These are phyloP conservation scores for Tremella yokohamensis DNA, from an alignment of 768 basidiomycete genomes.

Conservation along the genomic window DNA sequence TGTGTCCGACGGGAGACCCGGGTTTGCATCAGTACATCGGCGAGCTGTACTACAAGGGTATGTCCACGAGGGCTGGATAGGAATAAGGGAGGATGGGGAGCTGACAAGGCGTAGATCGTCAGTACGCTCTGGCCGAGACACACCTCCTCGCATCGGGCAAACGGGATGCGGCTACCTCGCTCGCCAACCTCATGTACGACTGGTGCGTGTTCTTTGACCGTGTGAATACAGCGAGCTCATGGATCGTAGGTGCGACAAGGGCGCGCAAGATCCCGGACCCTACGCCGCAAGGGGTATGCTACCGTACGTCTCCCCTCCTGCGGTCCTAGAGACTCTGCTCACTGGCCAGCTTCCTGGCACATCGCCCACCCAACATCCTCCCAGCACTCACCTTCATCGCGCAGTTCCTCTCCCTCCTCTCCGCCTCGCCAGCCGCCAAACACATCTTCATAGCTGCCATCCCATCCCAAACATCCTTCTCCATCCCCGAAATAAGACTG, in stretches of 20 bases:
- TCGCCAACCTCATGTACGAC: conserved; percentile 80
- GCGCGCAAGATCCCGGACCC: conserved; percentile 60
- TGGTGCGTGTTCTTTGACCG: conserved; percentile 57
- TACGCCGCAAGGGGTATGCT: conserved; percentile 83
- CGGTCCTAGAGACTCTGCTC: conserved; percentile 4
- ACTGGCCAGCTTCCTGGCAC: conserved; percentile 55
- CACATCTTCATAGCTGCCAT: conserved; percentile 28
- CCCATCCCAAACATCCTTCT: conserved; percentile 16
- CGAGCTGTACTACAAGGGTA: conserved; percentile 59
- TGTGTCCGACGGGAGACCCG: conserved; percentile 78
- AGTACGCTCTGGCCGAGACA: conserved; percentile 69
- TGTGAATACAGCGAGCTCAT: no score
- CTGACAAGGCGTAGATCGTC: conserved; percentile 60
- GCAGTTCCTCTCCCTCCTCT: conserved; percentile 65
- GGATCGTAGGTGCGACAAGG: conserved; percentile 44
- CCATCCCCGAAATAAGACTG: conserved; percentile 60
- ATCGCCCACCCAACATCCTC: conserved; percentile 83
- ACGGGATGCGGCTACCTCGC: conserved; percentile 77
- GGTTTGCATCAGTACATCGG: conserved; percentile 85
- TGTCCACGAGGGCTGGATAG: no score
- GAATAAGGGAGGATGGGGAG: background rate
- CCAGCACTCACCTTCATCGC: conserved; percentile 87
- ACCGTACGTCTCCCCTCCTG: conserved; percentile 60
- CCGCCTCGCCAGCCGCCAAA: conserved; percentile 45
- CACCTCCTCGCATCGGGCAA: conserved; percentile 83